Base-by-base conservation (phyloP, 306 rosid genomes). In the Trifolium pratense region DNA sequence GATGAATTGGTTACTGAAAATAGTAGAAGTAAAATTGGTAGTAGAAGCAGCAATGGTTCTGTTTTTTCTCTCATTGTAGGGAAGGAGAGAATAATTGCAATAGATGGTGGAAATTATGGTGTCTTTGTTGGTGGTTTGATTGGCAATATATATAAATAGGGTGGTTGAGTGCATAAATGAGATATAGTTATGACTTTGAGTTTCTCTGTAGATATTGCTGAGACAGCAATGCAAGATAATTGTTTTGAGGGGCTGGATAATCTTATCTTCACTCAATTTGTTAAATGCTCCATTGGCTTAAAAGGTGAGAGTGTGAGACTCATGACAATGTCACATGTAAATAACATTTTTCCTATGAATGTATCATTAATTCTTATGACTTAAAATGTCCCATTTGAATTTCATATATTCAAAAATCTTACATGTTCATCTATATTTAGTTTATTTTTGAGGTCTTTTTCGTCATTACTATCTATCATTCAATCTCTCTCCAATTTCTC, bases 11-110 rank as follows among this genome's bases (percentile, higher is more conserved):
- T 74, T 12, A 60, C 4, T 4, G 74, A 77, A 7, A 70, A 34
- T 63, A 77, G 80, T 0, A 83, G 57, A 5, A 81, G 3, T 8
- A 76, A 55, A 59, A 75, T 34, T 56, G 62, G 51, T 4, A 68
- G 13, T 14, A 74, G 55, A 65, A 78, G 36, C 2, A 74, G 40
- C 52, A 79, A 63, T 40, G 87, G 60, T 62, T 17, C 40, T 16
- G 46, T 17, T 62, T 62, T 62, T 9, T 31, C 69, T 39, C 69
- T 64, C 69, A 64, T 64, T 37, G 20, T 31, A 2, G 10, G 14
- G 11, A 31, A 59, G 3, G 65, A 59, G 65, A 59, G 65, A 59
- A 59, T 59, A 29, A 59, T 59, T 59, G 65, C 9, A 59, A 31
- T 15, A 4, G 65, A 15, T 23, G 10, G 3, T 59, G 42, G 37